Evolutionary conservation across 2,329 filamentous ascomycete species (phyloP), one percentile per base, ranked within the genome.

Genomic region (Biscogniauxia marginata): DNA sequence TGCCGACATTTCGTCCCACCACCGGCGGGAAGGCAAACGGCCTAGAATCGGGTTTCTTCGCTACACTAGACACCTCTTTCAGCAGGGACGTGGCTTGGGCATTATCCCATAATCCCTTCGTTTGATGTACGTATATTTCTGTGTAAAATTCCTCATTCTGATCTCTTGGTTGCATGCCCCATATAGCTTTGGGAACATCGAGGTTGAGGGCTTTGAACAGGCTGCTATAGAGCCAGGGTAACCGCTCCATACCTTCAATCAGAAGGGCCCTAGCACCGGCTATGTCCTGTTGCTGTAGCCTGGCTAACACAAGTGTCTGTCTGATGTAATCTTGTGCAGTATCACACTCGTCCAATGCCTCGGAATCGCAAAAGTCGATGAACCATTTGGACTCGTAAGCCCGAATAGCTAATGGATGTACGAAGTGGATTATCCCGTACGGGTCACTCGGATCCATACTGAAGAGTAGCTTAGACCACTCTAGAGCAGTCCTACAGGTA

Each of bases 401-500:
- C 53, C 91, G 85, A n/a, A 98, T 79, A 1, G 92, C 91, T 52
- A 96, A 80, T 61, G 91, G 85, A 69, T 97, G 93, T 49, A 96
- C 84, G 60, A 91, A 82, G 54, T 96, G 83, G 58, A 87, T 82
- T 67, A 96, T 84, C 48, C 85, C 90, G 67, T 96, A 97, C 0
- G 92, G 92, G 69, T 99, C 95, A 3, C 79, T 76, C 49, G 86
- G 85, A 63, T 92, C 85, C 56, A 98, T 74, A 56, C 87, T 84
- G 24, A 96, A 80, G 8, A 97, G 78, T 5, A 98, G 75, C 74
- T 95, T 96, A 6, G 90, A 84, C 93, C 95, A 99, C 73, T 98
- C 95, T 49, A 96, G 85, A 0, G 92, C 91, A 0, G 95, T 98
- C 48, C 92, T 84, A 79, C 91, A 96, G 1, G 93, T 97, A n/a